Percentiles rank a stretch among this genome's conserved stretches.
phyloP scores from a whole-genome alignment of 352 stramenopile genomes.

The Elongisporangium anandrum region DNA sequence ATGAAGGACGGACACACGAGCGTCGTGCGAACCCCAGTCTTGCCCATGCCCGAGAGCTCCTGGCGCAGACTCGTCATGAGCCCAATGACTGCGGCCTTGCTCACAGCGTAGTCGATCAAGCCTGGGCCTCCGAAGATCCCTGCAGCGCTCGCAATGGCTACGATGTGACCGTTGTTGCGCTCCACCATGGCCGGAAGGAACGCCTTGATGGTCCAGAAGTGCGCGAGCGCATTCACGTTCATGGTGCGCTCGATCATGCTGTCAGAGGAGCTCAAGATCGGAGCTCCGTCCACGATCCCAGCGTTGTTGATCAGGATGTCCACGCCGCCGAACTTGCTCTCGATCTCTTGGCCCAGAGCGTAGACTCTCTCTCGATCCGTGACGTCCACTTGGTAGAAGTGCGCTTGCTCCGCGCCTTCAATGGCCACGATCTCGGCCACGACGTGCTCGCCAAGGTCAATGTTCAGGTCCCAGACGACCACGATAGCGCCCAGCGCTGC shows the following conservation, averaged over 20 bases:
- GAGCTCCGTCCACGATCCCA: conserved; percentile 39
- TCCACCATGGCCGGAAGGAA: conserved; percentile 37
- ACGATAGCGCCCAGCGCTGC: conserved; percentile 29
- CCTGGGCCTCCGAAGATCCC: conserved; percentile 26
- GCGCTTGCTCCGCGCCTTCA: conserved; percentile 7
- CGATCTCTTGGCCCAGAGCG: conserved; percentile 11
- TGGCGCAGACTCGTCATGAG: conserved; percentile 35
- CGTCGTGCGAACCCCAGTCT: conserved; percentile 23
- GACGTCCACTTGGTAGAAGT: conserved; percentile 32
- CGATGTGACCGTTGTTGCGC: conserved; percentile 31
- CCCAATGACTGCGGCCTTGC: conserved; percentile 35
- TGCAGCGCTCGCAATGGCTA: conserved; percentile 34
- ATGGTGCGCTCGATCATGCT: conserved; percentile 31
- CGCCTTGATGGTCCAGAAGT: conserved; percentile 42
- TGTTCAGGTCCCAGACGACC: conserved; percentile 37
- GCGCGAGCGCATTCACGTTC: conserved; percentile 34
- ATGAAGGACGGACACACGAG: conserved; percentile 37
- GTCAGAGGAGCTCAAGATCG: conserved; percentile 32
- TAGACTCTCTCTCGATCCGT: conserved; percentile 27
- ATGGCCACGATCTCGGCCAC: conserved; percentile 25
- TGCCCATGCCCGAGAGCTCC: conserved; percentile 22
- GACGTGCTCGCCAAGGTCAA: conserved; percentile 17
- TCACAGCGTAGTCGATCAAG: conserved; percentile 42
- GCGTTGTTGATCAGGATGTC: conserved; percentile 54
- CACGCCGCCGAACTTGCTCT: conserved; percentile 21